Evolutionary conservation across 345 rosid species (phyloP), one percentile per base, ranked within the genome.

Genomic region (Jatropha curcas): DNA sequence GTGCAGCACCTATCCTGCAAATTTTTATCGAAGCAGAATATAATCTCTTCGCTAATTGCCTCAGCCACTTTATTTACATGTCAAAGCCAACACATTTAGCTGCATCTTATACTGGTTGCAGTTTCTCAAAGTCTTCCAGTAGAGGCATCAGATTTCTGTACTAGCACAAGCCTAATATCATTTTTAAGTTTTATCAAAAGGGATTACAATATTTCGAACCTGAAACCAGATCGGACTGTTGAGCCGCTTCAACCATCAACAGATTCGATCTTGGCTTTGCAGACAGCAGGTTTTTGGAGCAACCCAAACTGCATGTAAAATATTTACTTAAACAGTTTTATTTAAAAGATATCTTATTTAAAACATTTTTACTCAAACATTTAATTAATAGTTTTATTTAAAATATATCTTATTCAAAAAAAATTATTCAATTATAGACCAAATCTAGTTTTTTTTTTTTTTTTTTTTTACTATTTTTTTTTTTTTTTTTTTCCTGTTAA

Each of bases 191-290:
- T 67, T 56, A 37, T 51, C 24, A 28, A 43, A 46, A 68, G 51
- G 60, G 60, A 39, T 53, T 62, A 66, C 72, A 66, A 67, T 65
- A 25, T 34, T 60, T 74, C 48, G 51, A 51, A 62, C 60, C 60
- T 62, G 60, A 60, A 72, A 72, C 68, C 68, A 62, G 68, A 61
- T 61, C 50, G 2, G 59, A 45, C 33, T 45, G 56, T 57, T 71
- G 72, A 77, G 67, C 63, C 48, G 59, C 72, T n/a, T 68, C 72
- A 74, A 78, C 71, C 72, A 71, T 50, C 74, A 74, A 71, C 68
- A 67, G 68, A 60, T 60, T 65, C 0, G 33, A 71, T 77, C 59
- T 48, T 56, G 41, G 53, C 30, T 60, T 65, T 74, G 78, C 43
- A 57, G 65, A 58, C 60, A 35, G 53, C 65, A 81, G 70, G 67